These are phyloP conservation scores for Thalassiosira livingstoniorum DNA, from an alignment of 352 stramenopile species.

Conservation along the genomic window DNA sequence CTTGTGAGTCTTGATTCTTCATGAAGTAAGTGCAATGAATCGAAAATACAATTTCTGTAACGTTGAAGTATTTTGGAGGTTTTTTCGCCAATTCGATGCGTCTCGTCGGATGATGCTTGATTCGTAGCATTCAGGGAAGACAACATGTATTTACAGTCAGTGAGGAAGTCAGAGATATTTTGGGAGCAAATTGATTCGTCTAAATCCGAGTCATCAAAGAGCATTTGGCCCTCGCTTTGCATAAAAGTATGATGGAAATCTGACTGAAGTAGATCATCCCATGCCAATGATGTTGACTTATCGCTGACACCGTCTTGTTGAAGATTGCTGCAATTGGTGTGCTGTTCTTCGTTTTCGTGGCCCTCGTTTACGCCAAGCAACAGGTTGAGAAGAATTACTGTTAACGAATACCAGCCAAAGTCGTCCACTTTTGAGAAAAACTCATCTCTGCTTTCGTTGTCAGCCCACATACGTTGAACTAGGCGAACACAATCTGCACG, in stretches of 20 bases:
- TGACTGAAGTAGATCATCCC: conserved; percentile 56
- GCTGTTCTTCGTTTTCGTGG: not conserved
- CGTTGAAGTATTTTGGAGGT: not conserved
- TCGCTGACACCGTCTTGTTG: not conserved
- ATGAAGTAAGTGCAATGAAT: conserved; percentile 78
- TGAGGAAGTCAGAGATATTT: not conserved
- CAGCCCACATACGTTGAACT: conserved; percentile 31
- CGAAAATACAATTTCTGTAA: conserved; percentile 63
- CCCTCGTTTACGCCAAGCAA: conserved; percentile 20
- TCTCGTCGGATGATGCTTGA: not conserved
- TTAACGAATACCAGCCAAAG: conserved; percentile 49
- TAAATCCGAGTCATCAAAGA: conserved; percentile 42
- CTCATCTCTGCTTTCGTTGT: conserved; percentile 8
- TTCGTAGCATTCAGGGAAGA: conserved; percentile 8
- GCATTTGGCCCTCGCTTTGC: conserved; percentile 42
- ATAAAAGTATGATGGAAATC: conserved; percentile 55
- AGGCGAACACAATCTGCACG: conserved; percentile 43
- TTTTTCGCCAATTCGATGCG: not conserved
- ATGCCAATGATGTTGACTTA: conserved; percentile 22
- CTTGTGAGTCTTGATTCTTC: conserved; percentile 75
- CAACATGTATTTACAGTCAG: not conserved
- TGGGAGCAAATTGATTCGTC: not conserved
- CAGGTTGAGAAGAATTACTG: conserved; percentile 39
- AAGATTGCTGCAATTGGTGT: not conserved
- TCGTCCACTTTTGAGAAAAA: conserved; percentile 38